phyloP scores from a whole-genome alignment of 2,329 filamentous ascomycete genomes.

The Fusarium paranaense region DNA sequence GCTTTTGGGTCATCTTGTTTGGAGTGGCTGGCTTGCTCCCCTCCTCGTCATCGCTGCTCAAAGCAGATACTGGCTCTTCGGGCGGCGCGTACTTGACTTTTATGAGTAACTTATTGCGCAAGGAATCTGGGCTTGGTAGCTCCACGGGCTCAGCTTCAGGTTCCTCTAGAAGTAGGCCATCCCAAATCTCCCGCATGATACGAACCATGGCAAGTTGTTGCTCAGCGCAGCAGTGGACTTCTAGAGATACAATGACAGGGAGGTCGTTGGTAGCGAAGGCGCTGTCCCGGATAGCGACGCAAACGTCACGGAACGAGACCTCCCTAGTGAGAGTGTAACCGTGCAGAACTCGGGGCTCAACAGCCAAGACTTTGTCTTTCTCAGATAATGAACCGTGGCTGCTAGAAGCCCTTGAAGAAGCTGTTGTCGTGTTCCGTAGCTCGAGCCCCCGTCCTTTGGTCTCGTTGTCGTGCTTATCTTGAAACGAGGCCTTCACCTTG shows the following conservation, averaged over 20 bases:
- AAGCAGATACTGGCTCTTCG: neutral
- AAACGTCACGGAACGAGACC: slow-evolving; percentile 87
- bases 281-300: slow-evolving; percentile 80
- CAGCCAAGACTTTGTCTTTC: slow-evolving; percentile 39
- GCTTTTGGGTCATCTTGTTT: slow-evolving; percentile 74
- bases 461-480: slow-evolving; percentile 50
- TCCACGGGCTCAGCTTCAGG: slow-evolving; percentile 58
- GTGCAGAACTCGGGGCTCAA: slow-evolving; percentile 84
- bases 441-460: slow-evolving; percentile 50
- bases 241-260: slow-evolving; percentile 92
- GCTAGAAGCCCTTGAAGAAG: neutral
- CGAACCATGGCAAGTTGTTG: slow-evolving; percentile 93
- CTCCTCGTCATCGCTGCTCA: neutral
- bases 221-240: slow-evolving; percentile 83
- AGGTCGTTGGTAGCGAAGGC: slow-evolving; percentile 81
- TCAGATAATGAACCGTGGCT: neutral
- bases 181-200: slow-evolving; percentile 90
- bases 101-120: slow-evolving; percentile 83
- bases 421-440: slow-evolving; percentile 27
- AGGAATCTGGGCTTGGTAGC: slow-evolving; percentile 75
- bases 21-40: neutral
- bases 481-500: neutral
- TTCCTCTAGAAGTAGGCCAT: slow-evolving; percentile 73
- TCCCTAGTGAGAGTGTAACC: slow-evolving; percentile 93
- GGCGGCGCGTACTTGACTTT: slow-evolving; percentile 79